Base-by-base conservation (phyloP, 2,329 filamentous ascomycete species). In the Chaetomiaceae sp. region DNA sequence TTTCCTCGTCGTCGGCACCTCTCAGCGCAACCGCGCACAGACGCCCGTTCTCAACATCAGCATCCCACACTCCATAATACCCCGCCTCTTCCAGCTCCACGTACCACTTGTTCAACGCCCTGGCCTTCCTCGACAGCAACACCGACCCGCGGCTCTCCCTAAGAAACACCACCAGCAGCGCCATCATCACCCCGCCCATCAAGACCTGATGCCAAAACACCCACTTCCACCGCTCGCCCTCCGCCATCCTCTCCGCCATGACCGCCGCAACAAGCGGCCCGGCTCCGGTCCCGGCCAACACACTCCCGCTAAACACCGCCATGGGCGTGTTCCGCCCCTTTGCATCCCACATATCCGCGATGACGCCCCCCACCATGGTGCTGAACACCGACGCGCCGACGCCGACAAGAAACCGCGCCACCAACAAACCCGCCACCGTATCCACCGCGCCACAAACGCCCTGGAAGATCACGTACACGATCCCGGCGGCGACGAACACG, bases 321-420 rank as follows among this genome's bases (percentile, higher is more conserved):
- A 96, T 96, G 0, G 91, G 88, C 0, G 86, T 90, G 62, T 96
- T 96, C 30, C 92, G 78, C 40, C 88, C 84, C 54, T 87, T 73
- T 9, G 88, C 82, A 43, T 85, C 81, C 72, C 90, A 96, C 54
- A 96, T 80, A 64, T 96, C 91, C 46, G 87, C 86, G 36, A 96
- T 86, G 4, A 96, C 87, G 3, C 91, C 91, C n/a, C 91, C 91
- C 0, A 95, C 86, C 78, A 96, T 91, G 20, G 89, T 94, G 40
- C 86, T 90, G 65, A 95, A 95, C 0, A 78, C 84, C 44, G 85
- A 90, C 5, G 82, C 85, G 6, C 87, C 88, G n/a, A 84, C 81
- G 1, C 91, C 91, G 9, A 84, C 79, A 42, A 94, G 76, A 65
- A 96, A 87, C 1, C 91, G 81, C 0, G 84, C 80, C 2, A 90